Evolutionary conservation across 805 yeast species (phyloP).

Genomic region (Wickerhamiella alocasiicola): DNA sequence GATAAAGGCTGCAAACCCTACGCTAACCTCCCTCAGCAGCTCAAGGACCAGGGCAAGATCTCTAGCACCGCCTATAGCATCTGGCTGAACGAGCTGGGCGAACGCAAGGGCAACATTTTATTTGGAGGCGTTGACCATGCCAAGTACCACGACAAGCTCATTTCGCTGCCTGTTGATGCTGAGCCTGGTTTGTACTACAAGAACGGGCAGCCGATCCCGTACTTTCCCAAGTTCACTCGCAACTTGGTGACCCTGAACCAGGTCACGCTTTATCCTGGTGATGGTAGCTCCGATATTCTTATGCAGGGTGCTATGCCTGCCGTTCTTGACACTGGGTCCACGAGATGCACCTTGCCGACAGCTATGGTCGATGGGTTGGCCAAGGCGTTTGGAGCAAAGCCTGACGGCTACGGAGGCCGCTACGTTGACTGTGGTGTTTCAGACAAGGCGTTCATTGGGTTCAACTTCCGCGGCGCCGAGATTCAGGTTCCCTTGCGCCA

Average conservation of each 20-base stretch:
- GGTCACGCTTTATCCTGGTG: constrained; percentile 1
- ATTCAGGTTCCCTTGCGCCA: constrained; percentile 11
- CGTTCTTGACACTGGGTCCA: constrained; percentile 36
- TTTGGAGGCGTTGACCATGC: constrained; percentile 37
- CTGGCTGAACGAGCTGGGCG: constrained; percentile 29
- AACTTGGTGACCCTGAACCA: constrained; percentile 8
- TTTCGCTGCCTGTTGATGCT: constrained; percentile 3
- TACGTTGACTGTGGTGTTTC: constrained; percentile 16
- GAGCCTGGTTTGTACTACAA: constrained; percentile 9
- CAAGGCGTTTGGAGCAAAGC: constrained; percentile 22
- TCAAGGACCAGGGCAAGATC: constrained; percentile 32
- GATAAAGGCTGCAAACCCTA: constrained; percentile 15
- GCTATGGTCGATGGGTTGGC: constrained; percentile 19
- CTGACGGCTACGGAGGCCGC: constrained; percentile 23
- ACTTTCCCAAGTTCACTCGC: constrained; percentile 8
- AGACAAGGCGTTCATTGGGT: constrained; percentile 7
- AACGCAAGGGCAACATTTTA: constrained; percentile 29
- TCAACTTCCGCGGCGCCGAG: constrained; percentile 15
- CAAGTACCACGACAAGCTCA: constrained; percentile 31
- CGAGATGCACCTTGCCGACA: constrained; percentile 33
- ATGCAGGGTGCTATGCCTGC: constrained; percentile 21
- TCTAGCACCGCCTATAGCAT: constrained; percentile 34
- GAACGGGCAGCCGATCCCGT: constrained; percentile 4
- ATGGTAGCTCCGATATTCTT: background rate
- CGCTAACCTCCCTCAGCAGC: constrained; percentile 25